Evolutionary conservation across 306 rosid genomes (phyloP).

Genomic region (Lithocarpus polystachyus): DNA sequence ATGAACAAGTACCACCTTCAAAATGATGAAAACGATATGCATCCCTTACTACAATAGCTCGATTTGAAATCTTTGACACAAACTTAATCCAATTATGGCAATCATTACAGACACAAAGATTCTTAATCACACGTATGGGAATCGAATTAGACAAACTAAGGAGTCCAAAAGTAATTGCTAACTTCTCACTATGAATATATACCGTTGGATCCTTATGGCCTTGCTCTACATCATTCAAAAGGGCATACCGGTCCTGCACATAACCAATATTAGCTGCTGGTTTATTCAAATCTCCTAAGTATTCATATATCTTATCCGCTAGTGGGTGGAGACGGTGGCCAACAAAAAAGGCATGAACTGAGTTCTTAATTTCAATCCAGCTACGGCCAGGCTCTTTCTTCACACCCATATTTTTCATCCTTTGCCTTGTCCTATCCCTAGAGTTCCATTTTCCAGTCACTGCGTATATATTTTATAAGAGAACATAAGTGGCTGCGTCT

Average conservation of each 20-base stretch:
- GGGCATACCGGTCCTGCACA: conserved; percentile 41
- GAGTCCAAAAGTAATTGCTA: conserved; percentile 79
- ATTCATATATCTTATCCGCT: conserved; percentile 55
- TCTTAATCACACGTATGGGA: conserved; percentile 70
- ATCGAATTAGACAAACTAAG: conserved; percentile 45
- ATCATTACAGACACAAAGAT: conserved; percentile 80
- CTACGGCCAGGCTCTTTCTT: conserved; percentile 89
- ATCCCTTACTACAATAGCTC: conserved; percentile 69
- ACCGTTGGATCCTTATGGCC: conserved; percentile 46
- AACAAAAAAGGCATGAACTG: conserved; percentile 69
- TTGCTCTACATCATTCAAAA: conserved; percentile 58
- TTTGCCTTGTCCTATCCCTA: conserved; percentile 71
- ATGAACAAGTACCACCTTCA: conserved; percentile 63
- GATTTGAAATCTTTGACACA: conserved; percentile 53
- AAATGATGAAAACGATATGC: conserved; percentile 87
- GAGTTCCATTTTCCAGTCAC: conserved; percentile 67
- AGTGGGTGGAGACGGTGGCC: conserved; percentile 71
- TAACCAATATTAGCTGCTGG: conserved; percentile 59
- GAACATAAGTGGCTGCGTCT: conserved; percentile 87
- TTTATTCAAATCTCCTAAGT: conserved; percentile 44
- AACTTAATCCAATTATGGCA: conserved; percentile 87
- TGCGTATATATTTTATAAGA: conserved; percentile 81
- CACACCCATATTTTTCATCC: conserved; percentile 80
- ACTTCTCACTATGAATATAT: conserved; percentile 72
- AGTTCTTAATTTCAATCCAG: conserved; percentile 74